Conservation (phyloP, 2,329 filamentous ascomycete genomes). For the Tolypocladium album region DNA sequence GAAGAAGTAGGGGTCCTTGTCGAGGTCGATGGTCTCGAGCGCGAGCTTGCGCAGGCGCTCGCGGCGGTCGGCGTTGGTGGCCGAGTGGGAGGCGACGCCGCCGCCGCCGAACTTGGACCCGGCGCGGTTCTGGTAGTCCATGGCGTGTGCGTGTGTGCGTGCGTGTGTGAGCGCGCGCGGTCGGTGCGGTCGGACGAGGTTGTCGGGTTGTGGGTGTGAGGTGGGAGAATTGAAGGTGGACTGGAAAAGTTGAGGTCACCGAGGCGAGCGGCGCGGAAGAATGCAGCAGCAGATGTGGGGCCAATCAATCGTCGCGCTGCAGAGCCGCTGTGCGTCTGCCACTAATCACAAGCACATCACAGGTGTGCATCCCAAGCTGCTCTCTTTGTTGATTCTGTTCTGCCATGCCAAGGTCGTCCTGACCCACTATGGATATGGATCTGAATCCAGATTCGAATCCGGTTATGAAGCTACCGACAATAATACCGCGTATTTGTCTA, state of each 20-base stretch:
- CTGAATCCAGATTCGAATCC: background rate
- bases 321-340: no score
- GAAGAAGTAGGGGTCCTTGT: constrained; percentile 99
- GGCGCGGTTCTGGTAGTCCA: constrained; percentile 81
- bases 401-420: background rate
- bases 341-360: no score
- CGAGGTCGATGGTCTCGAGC: constrained; percentile 96
- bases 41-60: constrained; percentile 96
- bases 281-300: background rate
- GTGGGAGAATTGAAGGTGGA: background rate
- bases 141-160: constrained; percentile 14
- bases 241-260: background rate
- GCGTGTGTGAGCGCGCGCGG: no score
- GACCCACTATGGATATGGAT: background rate
- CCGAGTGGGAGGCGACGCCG: constrained; percentile 85
- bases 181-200: constrained; percentile 48
- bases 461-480: no score
- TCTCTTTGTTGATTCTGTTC: background rate
- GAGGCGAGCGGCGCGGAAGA: background rate
- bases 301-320: no score
- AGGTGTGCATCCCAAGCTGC: no score
- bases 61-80: constrained; percentile 92
- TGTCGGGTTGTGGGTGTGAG: constrained; percentile 33
- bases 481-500: no score
- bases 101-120: constrained; percentile 97